These are phyloP conservation scores for Euphorbia peplus DNA, from an alignment of 345 rosid species.

Conservation along the genomic window DNA sequence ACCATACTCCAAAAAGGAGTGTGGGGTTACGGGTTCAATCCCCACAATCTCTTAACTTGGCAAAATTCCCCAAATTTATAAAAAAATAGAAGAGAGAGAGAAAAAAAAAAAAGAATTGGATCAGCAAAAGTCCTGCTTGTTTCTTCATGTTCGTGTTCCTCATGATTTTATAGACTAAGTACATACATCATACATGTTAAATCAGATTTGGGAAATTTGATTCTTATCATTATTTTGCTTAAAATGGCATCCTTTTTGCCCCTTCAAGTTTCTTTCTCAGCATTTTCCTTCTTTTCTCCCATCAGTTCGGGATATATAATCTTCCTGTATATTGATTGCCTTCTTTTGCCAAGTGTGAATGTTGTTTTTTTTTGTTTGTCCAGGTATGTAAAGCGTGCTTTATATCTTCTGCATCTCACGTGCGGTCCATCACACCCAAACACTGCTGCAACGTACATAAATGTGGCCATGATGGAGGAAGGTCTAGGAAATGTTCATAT, in stretches of 20 bases:
- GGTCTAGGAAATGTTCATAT: slow-evolving; percentile 98
- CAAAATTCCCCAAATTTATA: too few relatives aligned
- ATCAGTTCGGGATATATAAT: slow-evolving; percentile 3
- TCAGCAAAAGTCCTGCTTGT: not conserved
- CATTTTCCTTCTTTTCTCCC: not conserved
- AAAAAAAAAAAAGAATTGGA: not conserved
- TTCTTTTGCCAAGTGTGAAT: slow-evolving; percentile 7
- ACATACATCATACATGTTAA: too few relatives aligned
- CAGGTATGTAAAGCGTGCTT: slow-evolving; percentile 98
- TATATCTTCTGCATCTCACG: slow-evolving; percentile 93
- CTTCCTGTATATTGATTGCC: slow-evolving; percentile 16
- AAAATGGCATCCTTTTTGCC: not conserved
- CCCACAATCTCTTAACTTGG: too few relatives aligned
- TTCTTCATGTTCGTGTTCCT: not conserved
- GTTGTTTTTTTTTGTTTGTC: slow-evolving; percentile 18
- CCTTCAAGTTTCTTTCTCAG: slow-evolving; percentile 15
- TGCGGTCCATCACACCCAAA: slow-evolving; percentile 99
- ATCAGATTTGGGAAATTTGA: too few relatives aligned
- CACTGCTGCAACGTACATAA: slow-evolving; percentile 98
- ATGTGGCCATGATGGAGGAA: slow-evolving; percentile 99
- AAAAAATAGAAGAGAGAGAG: too few relatives aligned
- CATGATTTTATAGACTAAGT: not conserved
- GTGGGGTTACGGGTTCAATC: too few relatives aligned
- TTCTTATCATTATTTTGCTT: too few relatives aligned
- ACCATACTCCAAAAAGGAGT: too few relatives aligned